Base-by-base conservation (phyloP, 192 early-diverging fungal species). In the Entophlyctis luteolus region DNA sequence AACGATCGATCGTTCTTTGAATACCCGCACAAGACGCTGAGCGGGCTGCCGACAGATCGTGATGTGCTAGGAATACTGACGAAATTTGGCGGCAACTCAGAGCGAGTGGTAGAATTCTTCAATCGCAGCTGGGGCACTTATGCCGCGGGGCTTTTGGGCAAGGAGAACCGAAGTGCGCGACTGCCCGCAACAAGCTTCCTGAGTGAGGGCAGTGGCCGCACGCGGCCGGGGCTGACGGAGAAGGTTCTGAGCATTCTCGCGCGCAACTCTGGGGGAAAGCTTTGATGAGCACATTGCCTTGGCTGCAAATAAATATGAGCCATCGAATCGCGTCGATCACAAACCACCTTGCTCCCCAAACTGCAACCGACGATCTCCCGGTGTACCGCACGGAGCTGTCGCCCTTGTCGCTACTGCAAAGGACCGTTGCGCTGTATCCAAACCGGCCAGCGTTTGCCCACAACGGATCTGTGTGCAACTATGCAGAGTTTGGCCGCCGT, bases 381-480 rank as follows among this genome's bases (percentile, higher is more conserved):
- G 53, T 58, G 47, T 55, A 14, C 20, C 54, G 67, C 16, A 79
- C 78, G 18, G 75, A 76, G 37, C 68, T 87, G 2, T 78, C 81
- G 60, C 85, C 85, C 2, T 48, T 87, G 8, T 70, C 76, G 10
- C 84, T 87, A 37, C 70, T 87, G 8, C 68, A 78, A 32, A 72
- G 85, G 29, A 72, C 75, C 22, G 79, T 76, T 16, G 67, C 69
- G 39, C 65, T 85, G 34, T 84, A 82, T 45, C 70, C 83, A 0
- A 45, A 65, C 8, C 81, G 81, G 46, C 34, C 54, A 4, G 85
- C 85, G 0, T 71, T 87, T 56, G 33, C 14, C 4, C 48, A 63
- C 45, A 27, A 49, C 1, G 49, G 55, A 4, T 39, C 72, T 31
- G 49, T 55, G 0, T 78, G 75, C 32, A 74, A 73, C 48, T 87